Base-by-base conservation (phyloP, 441 rosid genomes). In the Viola pubescens region DNA sequence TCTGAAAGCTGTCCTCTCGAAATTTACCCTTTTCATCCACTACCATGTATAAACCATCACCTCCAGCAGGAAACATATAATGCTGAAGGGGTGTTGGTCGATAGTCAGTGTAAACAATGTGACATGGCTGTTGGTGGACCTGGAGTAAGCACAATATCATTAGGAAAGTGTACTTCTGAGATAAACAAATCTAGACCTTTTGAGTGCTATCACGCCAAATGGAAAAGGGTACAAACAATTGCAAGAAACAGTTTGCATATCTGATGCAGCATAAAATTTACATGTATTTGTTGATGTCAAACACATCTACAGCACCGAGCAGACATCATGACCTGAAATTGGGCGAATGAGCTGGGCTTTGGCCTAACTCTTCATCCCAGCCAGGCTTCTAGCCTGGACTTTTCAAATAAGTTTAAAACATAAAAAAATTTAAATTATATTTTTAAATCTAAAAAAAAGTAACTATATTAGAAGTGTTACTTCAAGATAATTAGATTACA, bases 51-150 rank as follows among this genome's bases (percentile, higher is more conserved):
- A 90, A 81, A 59, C 99, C 97, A 66, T 76, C 89, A 59, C 94
- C 89, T 63, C 99, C 97, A 11, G 97, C 80, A 67, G 97, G 99
- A 68, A 88, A 94, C 60, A 94, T 70, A 69, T 94, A 94, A 69
- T 94, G 99, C 74, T 88, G 96, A 73, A 94, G 96, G n/a, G 97
- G 98, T 43, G 99, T 94, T 60, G 99, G 99, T 46, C 97, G 87
- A 81, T 94, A 94, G 75, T 90, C 99, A 0, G 99, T 94, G 75
- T 94, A 94, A 53, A 94, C 97, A 71, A 94, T 94, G 77, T 94
- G 96, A 69, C 99, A 94, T n/a, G 99, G 99, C 67, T 88, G 97
- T 58, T 70, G 75, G 76, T 94, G 97, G 58, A 90, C 97, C 98
- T 94, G 82, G 56, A 76, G 34, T 61, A 37, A 52, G 54, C 58